phyloP scores from a whole-genome alignment of 257 asterid species.

The Handroanthus guayacan region DNA sequence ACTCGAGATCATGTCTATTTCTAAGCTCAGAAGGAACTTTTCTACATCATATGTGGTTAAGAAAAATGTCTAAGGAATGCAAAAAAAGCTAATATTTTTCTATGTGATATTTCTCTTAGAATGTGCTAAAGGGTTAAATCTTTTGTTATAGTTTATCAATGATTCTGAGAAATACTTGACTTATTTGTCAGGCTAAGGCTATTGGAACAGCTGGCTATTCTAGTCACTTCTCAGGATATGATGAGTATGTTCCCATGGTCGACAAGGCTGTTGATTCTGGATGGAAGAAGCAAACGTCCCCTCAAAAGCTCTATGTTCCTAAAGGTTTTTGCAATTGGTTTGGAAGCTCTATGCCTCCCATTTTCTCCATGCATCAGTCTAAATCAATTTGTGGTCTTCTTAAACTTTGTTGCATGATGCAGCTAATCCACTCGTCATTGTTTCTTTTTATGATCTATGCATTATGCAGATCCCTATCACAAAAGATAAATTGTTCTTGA shows the following conservation, averaged over 20 bases:
- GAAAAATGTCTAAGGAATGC: conserved; percentile 15
- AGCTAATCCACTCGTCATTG: neutral
- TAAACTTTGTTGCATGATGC: neutral
- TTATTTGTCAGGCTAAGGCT: conserved; percentile 74
- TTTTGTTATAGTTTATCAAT: neutral
- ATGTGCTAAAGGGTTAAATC: neutral
- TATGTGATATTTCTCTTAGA: neutral
- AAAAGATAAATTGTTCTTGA: neutral
- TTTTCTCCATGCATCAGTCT: neutral
- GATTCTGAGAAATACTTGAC: conserved; percentile 19
- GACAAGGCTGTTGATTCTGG: conserved; percentile 97
- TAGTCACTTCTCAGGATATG: conserved; percentile 73
- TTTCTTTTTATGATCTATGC: neutral
- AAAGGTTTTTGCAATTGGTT: conserved; percentile 56
- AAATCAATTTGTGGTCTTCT: neutral
- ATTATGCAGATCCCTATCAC: neutral
- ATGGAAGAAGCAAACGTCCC: conserved; percentile 73
- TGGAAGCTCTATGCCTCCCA: conserved; percentile 11
- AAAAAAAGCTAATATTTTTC: neutral
- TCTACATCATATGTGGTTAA: neutral
- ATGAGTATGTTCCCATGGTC: conserved; percentile 98
- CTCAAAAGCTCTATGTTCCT: conserved; percentile 55
- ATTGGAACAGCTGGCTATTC: conserved; percentile 63
- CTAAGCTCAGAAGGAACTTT: neutral
- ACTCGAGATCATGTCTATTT: conserved; percentile 1